These are phyloP conservation scores for Cronartium quercuum DNA, from an alignment of 1,284 basidiomycete genomes.

Conservation along the genomic window DNA sequence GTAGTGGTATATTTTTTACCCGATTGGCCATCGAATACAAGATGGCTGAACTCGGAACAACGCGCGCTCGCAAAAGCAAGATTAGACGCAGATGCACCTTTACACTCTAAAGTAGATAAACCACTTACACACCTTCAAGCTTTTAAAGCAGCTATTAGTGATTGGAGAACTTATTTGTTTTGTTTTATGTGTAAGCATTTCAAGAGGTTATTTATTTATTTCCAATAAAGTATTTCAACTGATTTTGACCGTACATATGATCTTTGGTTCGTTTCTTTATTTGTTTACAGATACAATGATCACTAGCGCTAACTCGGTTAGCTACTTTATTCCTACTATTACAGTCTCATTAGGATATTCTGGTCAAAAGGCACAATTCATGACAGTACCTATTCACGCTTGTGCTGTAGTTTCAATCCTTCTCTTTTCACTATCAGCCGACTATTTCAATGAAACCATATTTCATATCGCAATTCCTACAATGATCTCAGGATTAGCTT, in stretches of 20 bases:
- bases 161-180: slow-evolving; percentile 49
- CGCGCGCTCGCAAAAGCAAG: slow-evolving; percentile 51
- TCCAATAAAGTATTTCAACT: background rate
- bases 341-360: slow-evolving; percentile 50
- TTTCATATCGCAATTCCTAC: slow-evolving; percentile 13
- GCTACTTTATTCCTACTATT: slow-evolving; percentile 53
- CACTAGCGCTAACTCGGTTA: slow-evolving; percentile 52
- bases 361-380: slow-evolving; percentile 52
- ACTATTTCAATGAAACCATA: slow-evolving; percentile 11
- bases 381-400: slow-evolving; percentile 53
- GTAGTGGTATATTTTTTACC: slow-evolving; percentile 49
- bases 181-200: slow-evolving; percentile 47
- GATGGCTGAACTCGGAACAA: slow-evolving; percentile 52
- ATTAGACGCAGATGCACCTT: slow-evolving; percentile 50
- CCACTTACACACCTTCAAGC: slow-evolving; percentile 45
- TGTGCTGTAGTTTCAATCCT: slow-evolving; percentile 50
- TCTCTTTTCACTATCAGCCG: slow-evolving; percentile 47
- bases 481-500: slow-evolving; percentile 3
- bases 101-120: slow-evolving; percentile 44
- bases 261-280: background rate
- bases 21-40: slow-evolving; percentile 51
- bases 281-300: slow-evolving; percentile 1
- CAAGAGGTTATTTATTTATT: background rate
- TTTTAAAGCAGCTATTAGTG: slow-evolving; percentile 47
- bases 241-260: background rate